Evolutionary conservation across 139 green algal species (phyloP).

Genomic region (Coelastrella sp.): DNA sequence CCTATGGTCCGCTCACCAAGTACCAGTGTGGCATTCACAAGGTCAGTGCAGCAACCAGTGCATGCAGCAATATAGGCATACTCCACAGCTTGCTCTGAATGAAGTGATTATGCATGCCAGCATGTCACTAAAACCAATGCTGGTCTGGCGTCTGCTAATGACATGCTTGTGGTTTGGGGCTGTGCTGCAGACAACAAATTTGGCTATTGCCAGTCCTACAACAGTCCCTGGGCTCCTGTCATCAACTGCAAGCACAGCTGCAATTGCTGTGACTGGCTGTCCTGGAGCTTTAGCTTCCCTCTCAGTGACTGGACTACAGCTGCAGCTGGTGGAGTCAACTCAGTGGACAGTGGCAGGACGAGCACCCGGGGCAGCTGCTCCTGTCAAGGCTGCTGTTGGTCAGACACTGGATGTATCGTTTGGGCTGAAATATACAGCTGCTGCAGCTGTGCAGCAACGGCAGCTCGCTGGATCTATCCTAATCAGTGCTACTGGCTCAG

Average conservation of each 20-base stretch:
- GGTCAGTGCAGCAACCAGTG: constrained; percentile 3
- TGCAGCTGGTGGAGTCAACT: neutral
- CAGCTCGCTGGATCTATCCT: neutral
- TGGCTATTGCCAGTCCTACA: constrained; percentile 27
- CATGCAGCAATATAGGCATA: neutral
- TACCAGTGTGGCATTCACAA: constrained; percentile 18
- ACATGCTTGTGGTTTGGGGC: neutral
- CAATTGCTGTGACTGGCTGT: constrained; percentile 28
- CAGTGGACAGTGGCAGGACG: neutral
- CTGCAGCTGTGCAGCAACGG: neutral
- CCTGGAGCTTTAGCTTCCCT: constrained; percentile 11
- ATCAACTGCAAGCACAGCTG: neutral
- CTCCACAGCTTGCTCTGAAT: neutral
- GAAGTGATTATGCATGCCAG: neutral
- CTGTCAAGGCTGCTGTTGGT: neutral
- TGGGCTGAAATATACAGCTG: neutral
- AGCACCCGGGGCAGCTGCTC: neutral
- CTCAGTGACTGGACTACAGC: neutral
- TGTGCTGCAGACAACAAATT: constrained; percentile 14
- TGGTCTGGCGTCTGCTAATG: neutral
- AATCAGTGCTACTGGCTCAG: neutral
- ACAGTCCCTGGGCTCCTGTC: neutral
- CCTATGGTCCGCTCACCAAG: constrained; percentile 3
- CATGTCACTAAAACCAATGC: neutral
- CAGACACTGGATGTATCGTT: neutral